Base-by-base conservation (phyloP, 768 basidiomycete genomes). In the Rubroboletus satanas region DNA sequence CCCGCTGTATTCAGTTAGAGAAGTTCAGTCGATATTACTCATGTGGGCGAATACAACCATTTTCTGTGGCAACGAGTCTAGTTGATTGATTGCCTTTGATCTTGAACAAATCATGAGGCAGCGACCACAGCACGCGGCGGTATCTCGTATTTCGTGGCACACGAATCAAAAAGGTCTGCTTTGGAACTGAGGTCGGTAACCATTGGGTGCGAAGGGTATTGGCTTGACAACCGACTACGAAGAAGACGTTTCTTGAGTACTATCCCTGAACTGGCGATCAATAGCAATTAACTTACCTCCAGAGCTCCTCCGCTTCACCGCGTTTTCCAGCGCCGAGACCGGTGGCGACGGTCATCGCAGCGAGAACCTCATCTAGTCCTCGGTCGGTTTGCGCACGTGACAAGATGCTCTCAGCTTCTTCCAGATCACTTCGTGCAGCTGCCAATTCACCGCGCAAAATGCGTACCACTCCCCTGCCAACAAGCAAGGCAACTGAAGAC, bases 401-500 rank as follows among this genome's bases (percentile, higher is more conserved):
- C 23, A 87, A 67, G 12, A 68, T 38, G 23, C 55, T 45, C 46
- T 59, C 60, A 0, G 89, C 83, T 67, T 92, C 90, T 59, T 90
- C 87, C 50, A 93, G 69, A 65, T 90, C 89, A 4, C 87, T 89
- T 68, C 83, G 84, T n/a, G 90, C 90, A 52, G 83, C 87, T 23
- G 77, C 72, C 45, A 88, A 73, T 62, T 92, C 88, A 56, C 87
- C 87, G 18, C 85, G 79, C 48, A 93, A 73, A n/a, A 92, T 81
- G 42, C 89, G 84, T 28, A 85, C 85, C 28, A 91, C 80, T 9
- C 88, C 90, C 57, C 90, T 83, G n/a, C 87, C 83, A 21, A 88
- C 85, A 39, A 93, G 78, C 32, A 93, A 74, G 61, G 86, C 84
- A 10, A 86, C 80, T 0, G 87, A 88, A 14, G 85, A 80, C 48